These are phyloP conservation scores for Pyrenophora tritici-repentis DNA, from an alignment of 2,329 filamentous ascomycete species.

Conservation along the genomic window DNA sequence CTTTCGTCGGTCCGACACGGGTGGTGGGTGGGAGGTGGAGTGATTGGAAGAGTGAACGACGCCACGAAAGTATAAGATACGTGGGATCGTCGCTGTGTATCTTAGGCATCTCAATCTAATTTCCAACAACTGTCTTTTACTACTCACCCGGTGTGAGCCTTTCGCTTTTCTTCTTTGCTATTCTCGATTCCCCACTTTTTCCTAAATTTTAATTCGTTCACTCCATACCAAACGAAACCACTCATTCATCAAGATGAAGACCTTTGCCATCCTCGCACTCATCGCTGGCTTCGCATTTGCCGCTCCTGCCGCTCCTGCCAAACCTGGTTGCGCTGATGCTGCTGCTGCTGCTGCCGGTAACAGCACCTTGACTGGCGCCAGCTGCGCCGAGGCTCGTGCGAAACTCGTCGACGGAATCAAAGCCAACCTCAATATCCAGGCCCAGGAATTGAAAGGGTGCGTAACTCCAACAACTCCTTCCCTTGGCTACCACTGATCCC, in stretches of 20 bases:
- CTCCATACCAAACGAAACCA: not conserved
- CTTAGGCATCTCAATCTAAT: not conserved
- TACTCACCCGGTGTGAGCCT: conserved; percentile 4
- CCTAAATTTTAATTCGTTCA: not conserved
- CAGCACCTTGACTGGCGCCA: not conserved
- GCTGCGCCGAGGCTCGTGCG: not conserved
- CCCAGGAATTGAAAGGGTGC: conserved; percentile 26
- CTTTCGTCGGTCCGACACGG: not conserved
- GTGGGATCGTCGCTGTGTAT: not conserved
- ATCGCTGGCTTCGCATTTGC: not conserved
- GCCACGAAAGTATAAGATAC: not conserved
- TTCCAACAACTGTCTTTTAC: not conserved
- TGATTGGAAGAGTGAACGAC: not conserved
- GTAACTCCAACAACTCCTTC: not conserved
- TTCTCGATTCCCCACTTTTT: not conserved
- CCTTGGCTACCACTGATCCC: not conserved
- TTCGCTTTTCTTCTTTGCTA: no score
- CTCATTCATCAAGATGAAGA: conserved; percentile 10
- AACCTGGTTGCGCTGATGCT: no score
- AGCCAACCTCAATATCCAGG: conserved; percentile 28
- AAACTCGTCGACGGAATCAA: conserved; percentile 24
- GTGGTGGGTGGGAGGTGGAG: no score
- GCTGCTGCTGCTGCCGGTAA: not conserved
- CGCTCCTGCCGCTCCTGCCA: not conserved
- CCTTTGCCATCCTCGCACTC: conserved; percentile 7